A percentile compares a stretch with the other conserved stretches of the same genome.
Conservation (phyloP, 2,329 filamentous ascomycete species). For the Talaromyces sp. region DNA sequence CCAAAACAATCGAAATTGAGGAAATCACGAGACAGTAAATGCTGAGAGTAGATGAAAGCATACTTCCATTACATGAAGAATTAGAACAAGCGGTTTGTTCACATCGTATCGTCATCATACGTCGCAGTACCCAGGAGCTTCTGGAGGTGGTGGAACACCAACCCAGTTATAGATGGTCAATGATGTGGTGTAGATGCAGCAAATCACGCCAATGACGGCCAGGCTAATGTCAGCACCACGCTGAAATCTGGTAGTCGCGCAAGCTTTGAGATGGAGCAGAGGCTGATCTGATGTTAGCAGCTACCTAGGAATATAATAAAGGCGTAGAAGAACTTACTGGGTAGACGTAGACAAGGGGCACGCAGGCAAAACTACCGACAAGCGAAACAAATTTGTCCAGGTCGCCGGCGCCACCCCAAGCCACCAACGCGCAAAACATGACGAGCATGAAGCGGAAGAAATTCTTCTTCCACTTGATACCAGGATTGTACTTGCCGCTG, state of each 20-base stretch:
- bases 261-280: conserved; percentile 79
- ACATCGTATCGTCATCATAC: conserved; percentile 17
- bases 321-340: conserved; percentile 63
- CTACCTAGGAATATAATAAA: background rate
- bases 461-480: conserved; percentile 99
- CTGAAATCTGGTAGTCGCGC: conserved; percentile 67
- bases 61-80: background rate
- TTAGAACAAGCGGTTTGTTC: background rate
- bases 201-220: conserved; percentile 75
- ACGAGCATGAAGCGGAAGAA: conserved; percentile 92
- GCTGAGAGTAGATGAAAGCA: background rate
- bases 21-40: background rate
- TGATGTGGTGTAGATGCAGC: conserved; percentile 88
- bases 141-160: conserved; percentile 49
- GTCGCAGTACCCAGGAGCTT: conserved; percentile 63
- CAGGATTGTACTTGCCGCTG: conserved; percentile 95
- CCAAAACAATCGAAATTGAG: background rate
- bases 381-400: conserved; percentile 96
- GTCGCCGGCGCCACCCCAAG: conserved; percentile 88
- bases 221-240: conserved; percentile 70
- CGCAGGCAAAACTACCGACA: conserved; percentile 95
- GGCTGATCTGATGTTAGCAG: conserved; percentile 56
- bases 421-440: conserved; percentile 77
- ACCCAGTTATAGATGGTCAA: conserved; percentile 88
- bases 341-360: conserved; percentile 95